Evolutionary conservation across 108 stramenopile species (phyloP), one percentile per base, ranked within the genome.

Genomic region (Aurantiochytrium sp.): DNA sequence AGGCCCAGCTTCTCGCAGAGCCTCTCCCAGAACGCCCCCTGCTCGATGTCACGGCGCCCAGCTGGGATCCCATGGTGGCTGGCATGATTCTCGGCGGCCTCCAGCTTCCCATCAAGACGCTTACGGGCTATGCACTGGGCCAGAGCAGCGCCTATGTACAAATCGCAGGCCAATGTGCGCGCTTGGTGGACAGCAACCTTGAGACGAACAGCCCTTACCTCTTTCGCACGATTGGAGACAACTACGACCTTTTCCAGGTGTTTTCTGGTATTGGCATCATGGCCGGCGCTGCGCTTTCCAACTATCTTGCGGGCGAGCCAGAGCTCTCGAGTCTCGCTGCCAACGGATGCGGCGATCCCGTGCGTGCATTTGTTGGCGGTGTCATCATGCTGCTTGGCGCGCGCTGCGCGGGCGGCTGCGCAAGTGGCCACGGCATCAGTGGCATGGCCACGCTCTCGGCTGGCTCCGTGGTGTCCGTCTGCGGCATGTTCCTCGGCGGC

Each of bases 371-470:
- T 21, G 16, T 87, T 8, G 87, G 87, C 25, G 87, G 87, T 21
- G 19, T 87, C 43, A 8, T 87, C 8, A 23, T 87, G 29, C 45
- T 58, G 5, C 6, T 59, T 5, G 87, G 87, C 23, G 87, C 58
- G 28, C 35, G 87, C 42, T 57, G 35, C 44, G 87, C 87, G 5
- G n/a, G 25, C 8, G 87, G 87, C 16, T 87, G 87, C 87, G 57
- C 87, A 43, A 58, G 53, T n/a, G 87, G 87, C 42, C 87, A 87
- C 44, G 87, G 87, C 58, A 87, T 87, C 59, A 87, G 28, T 4
- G 87, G 87, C 43, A 57, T 49, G 25, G 58, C 53, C 58, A 55
- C 53, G 28, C 58, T 23, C 4, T 49, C 45, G 19, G 53, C 57
- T 21, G 35, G 21, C n/a, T 59, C 58, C n/a, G 19, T 87, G 8